Evolutionary conservation across 306 rosid species (phyloP).

Genomic region (Vigna hirtella): DNA sequence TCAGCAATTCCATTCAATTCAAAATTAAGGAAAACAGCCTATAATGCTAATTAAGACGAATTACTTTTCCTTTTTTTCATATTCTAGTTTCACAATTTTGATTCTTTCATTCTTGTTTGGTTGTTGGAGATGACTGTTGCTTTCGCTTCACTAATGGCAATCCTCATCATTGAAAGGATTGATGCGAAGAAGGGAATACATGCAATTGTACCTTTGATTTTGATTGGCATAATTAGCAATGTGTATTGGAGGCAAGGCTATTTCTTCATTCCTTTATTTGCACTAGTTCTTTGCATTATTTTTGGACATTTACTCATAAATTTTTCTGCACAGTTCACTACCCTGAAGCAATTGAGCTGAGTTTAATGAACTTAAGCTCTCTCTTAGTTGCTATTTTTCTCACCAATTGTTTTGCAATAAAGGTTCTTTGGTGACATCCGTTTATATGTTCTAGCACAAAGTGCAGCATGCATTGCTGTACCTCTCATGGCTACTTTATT

Average conservation of each 20-base stretch:
- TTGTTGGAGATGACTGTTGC: conserved; percentile 81
- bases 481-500: conserved; percentile 83
- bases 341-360: too few species aligned
- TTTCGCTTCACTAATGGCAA: conserved; percentile 74
- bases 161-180: conserved; percentile 87
- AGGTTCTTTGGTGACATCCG: conserved; percentile 94
- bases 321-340: too few species aligned
- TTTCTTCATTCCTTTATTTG: conserved; percentile 27
- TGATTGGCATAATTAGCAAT: conserved; percentile 65
- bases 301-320: conserved; percentile 21
- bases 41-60: too few species aligned
- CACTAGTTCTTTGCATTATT: not conserved
- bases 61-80: too few species aligned
- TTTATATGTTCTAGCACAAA: conserved; percentile 80
- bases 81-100: conserved; percentile 1
- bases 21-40: too few species aligned
- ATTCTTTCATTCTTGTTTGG: conserved; percentile 30
- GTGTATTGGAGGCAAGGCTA: conserved; percentile 85
- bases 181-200: conserved; percentile 75
- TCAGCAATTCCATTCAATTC: not conserved
- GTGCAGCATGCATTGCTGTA: conserved; percentile 80
- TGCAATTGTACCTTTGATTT: conserved; percentile 66
- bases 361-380: too few species aligned
- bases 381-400: not conserved
- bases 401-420: conserved; percentile 19